A percentile compares a stretch with the other conserved stretches of the same genome.
phyloP scores from a whole-genome alignment of 306 rosid species.

The Astragalus membranaceus region DNA sequence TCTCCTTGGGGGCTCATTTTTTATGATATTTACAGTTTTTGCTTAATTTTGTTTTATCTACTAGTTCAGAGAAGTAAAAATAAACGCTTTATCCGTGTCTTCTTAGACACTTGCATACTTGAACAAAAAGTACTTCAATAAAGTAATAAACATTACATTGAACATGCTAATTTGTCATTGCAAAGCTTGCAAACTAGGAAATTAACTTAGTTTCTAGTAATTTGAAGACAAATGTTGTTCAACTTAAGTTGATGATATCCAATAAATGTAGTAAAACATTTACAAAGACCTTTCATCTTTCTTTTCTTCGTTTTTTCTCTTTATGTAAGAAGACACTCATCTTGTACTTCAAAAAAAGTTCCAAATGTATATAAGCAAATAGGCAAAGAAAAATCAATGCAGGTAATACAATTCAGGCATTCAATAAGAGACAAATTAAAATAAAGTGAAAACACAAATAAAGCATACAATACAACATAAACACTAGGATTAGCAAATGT shows the following conservation, averaged over 20 bases:
- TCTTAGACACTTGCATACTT: background rate
- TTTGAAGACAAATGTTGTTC: too few relatives aligned
- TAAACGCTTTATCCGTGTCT: background rate
- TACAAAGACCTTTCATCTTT: too few relatives aligned
- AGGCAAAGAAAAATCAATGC: background rate
- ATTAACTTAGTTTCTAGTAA: too few relatives aligned
- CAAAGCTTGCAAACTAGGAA: too few relatives aligned
- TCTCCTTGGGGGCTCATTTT: background rate
- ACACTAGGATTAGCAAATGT: background rate
- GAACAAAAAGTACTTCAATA: background rate
- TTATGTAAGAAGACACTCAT: too few relatives aligned
- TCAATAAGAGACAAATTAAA: slow-evolving; percentile 4
- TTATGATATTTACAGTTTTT: background rate
- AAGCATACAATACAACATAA: background rate
- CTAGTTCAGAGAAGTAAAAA: background rate
- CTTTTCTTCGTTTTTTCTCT: too few relatives aligned
- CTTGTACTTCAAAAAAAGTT: background rate
- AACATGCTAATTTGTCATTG: too few relatives aligned
- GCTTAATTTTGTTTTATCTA: background rate
- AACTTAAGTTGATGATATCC: too few relatives aligned
- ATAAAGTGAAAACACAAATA: background rate
- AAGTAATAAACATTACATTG: too few relatives aligned
- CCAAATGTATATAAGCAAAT: background rate
- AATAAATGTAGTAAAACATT: too few relatives aligned
- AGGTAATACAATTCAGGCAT: background rate